Evolutionary conservation across 108 stramenopile species (phyloP).

Genomic region (Nitzschia sp.): DNA sequence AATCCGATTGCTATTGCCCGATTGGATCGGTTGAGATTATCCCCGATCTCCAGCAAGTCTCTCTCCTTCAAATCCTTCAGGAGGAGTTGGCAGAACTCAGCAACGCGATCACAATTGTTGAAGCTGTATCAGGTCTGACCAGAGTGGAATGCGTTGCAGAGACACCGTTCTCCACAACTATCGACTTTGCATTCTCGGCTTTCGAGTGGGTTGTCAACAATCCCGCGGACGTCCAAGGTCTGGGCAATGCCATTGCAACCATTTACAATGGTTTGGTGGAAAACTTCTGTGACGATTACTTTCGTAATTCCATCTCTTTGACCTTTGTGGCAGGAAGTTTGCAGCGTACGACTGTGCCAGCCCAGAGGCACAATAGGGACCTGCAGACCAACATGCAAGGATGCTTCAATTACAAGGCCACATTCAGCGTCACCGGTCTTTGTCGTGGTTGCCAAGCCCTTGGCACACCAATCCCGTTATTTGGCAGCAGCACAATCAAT

Average conservation of each 20-base stretch:
- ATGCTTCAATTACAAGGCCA: neutral
- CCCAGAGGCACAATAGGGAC: neutral
- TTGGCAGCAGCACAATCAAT: neutral
- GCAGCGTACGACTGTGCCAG: neutral
- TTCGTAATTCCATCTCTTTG: neutral
- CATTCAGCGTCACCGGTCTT: neutral
- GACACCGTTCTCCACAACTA: neutral
- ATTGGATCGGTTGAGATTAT: neutral
- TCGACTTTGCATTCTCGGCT: neutral
- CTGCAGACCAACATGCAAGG: neutral
- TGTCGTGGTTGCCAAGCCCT: neutral
- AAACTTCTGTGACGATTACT: neutral
- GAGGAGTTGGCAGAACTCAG: neutral
- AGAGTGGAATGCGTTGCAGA: neutral
- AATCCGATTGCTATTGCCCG: neutral
- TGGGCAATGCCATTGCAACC: neutral
- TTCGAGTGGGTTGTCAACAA: neutral
- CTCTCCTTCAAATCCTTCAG: neutral
- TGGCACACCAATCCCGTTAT: neutral
- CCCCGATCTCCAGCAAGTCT: neutral
- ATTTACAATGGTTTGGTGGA: neutral
- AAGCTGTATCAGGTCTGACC: neutral
- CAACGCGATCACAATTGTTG: neutral
- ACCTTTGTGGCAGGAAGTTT: neutral
- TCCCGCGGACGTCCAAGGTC: neutral